phyloP scores from a whole-genome alignment of 179 eudicot species.

The Heliamphora pulchella region DNA sequence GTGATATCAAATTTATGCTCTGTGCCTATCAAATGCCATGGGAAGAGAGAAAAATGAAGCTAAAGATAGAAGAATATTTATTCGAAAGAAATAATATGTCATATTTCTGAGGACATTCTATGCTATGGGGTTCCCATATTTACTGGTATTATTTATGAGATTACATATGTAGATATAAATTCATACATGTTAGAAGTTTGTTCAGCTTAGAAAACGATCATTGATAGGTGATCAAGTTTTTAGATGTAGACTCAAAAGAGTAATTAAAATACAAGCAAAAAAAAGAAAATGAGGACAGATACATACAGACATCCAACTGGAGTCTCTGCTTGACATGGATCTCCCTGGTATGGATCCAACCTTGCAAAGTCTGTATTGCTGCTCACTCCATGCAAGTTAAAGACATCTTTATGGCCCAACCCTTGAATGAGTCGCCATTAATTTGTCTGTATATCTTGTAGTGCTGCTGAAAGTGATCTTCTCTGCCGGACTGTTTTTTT shows the following conservation, averaged over 20 bases:
- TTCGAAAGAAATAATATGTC: not conserved
- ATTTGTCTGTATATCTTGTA: not conserved
- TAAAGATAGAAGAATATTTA: not conserved
- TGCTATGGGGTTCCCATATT: not conserved
- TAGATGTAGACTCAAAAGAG: not conserved
- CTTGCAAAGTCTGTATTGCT: constrained; percentile 12
- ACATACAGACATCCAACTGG: constrained; percentile 19
- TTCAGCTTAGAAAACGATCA: not conserved
- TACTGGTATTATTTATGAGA: not conserved
- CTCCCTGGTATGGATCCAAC: constrained; percentile 5
- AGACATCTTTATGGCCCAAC: not conserved
- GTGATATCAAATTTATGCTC: not conserved
- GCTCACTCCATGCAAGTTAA: not conserved
- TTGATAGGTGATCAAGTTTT: not conserved
- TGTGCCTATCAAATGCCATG: not conserved
- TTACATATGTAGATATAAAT: not conserved
- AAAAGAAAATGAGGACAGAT: not conserved
- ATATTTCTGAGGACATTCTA: not conserved
- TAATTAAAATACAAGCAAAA: not conserved
- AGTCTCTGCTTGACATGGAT: constrained; percentile 21
- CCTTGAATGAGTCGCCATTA: constrained; percentile 5
- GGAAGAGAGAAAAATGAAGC: not conserved
- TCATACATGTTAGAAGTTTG: not conserved
- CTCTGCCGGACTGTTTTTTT: not conserved
- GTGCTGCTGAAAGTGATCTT: constrained; percentile 9